Conservation (phyloP, 2,329 filamentous ascomycete species). For the Epichloe festucae region DNA sequence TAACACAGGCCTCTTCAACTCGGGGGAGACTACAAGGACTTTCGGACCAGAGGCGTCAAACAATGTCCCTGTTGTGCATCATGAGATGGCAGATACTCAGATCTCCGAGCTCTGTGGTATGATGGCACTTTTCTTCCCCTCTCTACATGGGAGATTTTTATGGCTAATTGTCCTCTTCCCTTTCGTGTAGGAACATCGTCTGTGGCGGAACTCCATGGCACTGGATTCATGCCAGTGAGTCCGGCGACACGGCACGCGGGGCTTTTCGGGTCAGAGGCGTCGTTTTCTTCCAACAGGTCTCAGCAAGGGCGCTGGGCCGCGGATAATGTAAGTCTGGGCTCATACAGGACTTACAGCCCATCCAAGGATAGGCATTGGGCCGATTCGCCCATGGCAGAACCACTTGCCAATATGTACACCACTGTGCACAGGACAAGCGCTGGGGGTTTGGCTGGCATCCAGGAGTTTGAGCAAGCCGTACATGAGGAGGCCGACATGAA, state of each 20-base stretch:
- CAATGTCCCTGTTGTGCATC: background rate
- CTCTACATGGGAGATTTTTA: background rate
- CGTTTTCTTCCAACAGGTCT: background rate
- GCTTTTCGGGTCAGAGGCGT: background rate
- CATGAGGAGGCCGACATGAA: slow-evolving; percentile 2
- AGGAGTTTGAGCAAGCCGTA: slow-evolving; percentile 1
- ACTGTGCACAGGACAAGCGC: background rate
- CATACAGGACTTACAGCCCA: background rate
- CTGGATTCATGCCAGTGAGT: slow-evolving; percentile 8
- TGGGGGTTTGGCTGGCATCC: background rate
- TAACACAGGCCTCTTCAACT: slow-evolving; percentile 4
- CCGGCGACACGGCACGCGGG: background rate
- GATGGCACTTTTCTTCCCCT: background rate
- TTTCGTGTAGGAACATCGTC: slow-evolving; percentile 28
- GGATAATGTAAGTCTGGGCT: background rate
- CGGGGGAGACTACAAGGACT: background rate
- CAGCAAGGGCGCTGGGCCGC: background rate
- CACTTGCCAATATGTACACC: background rate
- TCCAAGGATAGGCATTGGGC: background rate
- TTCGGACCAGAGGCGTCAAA: background rate
- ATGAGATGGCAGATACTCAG: slow-evolving; percentile 31
- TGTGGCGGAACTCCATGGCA: slow-evolving; percentile 32
- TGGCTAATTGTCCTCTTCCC: background rate
- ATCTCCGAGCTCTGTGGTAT: slow-evolving; percentile 36
- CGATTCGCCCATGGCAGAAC: background rate